Base-by-base conservation (phyloP, 1,284 basidiomycete species). In the Trametes versicolor region DNA sequence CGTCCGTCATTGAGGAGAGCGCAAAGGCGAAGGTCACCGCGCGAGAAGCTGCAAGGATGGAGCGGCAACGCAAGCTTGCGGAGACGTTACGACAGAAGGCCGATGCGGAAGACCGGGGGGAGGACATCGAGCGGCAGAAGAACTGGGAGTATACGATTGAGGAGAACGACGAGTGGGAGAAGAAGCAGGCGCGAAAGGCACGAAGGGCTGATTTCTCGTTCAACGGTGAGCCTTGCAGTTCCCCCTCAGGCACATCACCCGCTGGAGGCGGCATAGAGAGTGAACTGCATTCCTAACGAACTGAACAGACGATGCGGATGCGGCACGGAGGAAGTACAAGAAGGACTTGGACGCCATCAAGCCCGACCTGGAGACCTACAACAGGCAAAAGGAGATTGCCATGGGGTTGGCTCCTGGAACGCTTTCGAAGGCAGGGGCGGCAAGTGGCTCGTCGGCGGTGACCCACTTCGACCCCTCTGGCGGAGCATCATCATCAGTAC, bases 101-200 rank as follows among this genome's bases (percentile, higher is more conserved):
- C 2, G 94, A 97, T 70, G 94, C 96, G 0, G 91, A 92, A 74
- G 96, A 96, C 66, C 82, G 85, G 0, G 97, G 97, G 15, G 94
- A 92, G 73, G 88, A 90, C 70, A 82, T 88, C 2, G 87, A 90
- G 71, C 82, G 96, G 62, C 86, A 88, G 73, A 95, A 95, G 83
- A 95, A 95, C 73, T 97, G 95, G 95, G 90, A 94, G 73, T 98
- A 94, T 81, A 93, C 91, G 25, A 92, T 98, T 62, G 96, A 98
- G 80, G 95, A 98, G 79, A 97, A 96, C 72, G 95, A 98, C 72
- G 81, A 87, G 67, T 97, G 97, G 97, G 95, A 97, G 82, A 92
- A 92, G 81, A 96, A 96, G 79, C 78, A 87, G 70, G 89, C 87
- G 41, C 78, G 90, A 70, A 95, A 94, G 77, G 85, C 85, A 64